Conservation (phyloP, 805 yeast genomes). For the Wickerhamiella vanderwaltii region DNA sequence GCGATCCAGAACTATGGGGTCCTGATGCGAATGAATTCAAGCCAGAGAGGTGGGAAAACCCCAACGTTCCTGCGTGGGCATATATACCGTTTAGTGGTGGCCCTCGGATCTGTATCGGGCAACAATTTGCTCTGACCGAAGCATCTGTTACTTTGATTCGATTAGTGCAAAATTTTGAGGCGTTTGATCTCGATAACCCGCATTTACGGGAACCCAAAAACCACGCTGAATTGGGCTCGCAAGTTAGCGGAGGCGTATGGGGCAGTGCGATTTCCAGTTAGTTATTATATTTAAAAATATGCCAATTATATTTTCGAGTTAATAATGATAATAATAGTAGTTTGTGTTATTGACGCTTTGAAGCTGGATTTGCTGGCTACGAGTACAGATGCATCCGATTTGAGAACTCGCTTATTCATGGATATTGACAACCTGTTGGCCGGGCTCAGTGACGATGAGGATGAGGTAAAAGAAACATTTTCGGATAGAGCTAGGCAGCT, state of each 20-base stretch:
- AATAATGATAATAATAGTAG: neutral
- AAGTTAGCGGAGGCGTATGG: constrained; percentile 10
- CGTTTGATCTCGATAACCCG: constrained; percentile 6
- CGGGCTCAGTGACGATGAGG: constrained; percentile 26
- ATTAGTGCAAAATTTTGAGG: constrained; percentile 26
- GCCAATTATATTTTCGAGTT: neutral
- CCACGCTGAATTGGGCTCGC: constrained; percentile 3
- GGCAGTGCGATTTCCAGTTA: neutral
- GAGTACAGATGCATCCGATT: neutral
- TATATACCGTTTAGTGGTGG: constrained; percentile 39
- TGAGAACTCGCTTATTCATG: neutral
- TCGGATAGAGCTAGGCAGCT: neutral
- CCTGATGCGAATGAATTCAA: constrained; percentile 29
- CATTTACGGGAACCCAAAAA: neutral
- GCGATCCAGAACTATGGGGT: constrained; percentile 29
- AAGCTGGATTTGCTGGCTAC: neutral
- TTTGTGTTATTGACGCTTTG: too few relatives aligned
- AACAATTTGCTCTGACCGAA: constrained; percentile 38
- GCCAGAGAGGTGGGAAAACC: constrained; percentile 33
- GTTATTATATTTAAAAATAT: neutral
- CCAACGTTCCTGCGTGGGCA: constrained; percentile 26
- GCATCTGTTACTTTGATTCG: constrained; percentile 34
- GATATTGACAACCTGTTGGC: constrained; percentile 30
- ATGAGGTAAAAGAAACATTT: constrained; percentile 5
- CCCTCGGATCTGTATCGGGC: constrained; percentile 38